Evolutionary conservation across 371 early-diverging fungal genomes (phyloP).

Genomic region (Zychaea mexicana): DNA sequence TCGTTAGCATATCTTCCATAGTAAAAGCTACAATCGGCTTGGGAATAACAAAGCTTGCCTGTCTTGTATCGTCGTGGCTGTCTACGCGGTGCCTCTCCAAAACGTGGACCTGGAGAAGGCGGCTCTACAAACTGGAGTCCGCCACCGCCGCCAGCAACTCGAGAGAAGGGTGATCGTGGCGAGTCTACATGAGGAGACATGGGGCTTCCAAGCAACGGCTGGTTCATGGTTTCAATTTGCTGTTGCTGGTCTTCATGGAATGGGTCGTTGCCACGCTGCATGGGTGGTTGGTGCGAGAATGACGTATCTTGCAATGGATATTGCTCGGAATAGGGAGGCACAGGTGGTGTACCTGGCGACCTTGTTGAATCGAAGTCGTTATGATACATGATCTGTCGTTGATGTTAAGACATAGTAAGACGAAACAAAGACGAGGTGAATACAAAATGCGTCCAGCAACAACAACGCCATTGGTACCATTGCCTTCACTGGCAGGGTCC

Average conservation of each 20-base stretch:
- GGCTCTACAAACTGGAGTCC: constrained; percentile 20
- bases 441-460: background rate
- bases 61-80: constrained; percentile 67
- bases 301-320: constrained; percentile 24
- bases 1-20: background rate
- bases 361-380: constrained; percentile 8
- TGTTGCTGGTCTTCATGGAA: constrained; percentile 13
- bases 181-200: constrained; percentile 1
- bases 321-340: constrained; percentile 22
- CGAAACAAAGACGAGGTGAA: background rate
- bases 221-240: constrained; percentile 10
- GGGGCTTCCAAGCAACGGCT: constrained; percentile 22
- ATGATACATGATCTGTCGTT: constrained; percentile 14
- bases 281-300: constrained; percentile 15
- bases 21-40: too few relatives aligned
- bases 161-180: constrained; percentile 16
- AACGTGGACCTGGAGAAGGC: constrained; percentile 35
- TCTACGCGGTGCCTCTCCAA: constrained; percentile 54
- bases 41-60: constrained; percentile 27
- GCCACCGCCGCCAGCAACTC: constrained; percentile 17
- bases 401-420: background rate
- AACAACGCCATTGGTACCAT: background rate
- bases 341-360: constrained; percentile 8
- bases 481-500: background rate
- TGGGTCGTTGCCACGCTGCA: constrained; percentile 20